These are phyloP conservation scores for Alternaria novae-zelandiae DNA, from an alignment of 2,329 filamentous ascomycete genomes.

Conservation along the genomic window DNA sequence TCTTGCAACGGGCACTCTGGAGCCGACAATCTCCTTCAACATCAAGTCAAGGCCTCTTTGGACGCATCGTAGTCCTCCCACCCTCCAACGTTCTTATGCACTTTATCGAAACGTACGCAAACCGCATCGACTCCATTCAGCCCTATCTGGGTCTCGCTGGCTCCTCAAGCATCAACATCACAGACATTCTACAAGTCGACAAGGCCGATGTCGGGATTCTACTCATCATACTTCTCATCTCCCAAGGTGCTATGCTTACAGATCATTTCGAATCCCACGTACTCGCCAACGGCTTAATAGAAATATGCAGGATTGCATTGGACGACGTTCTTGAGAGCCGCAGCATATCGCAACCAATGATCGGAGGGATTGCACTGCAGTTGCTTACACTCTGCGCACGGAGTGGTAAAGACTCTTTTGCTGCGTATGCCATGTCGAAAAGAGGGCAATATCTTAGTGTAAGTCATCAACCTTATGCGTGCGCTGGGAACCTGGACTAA, in stretches of 20 bases:
- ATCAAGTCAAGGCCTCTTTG: conserved; percentile 4
- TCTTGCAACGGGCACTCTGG: conserved; percentile 5
- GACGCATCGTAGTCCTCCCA: conserved; percentile 8
- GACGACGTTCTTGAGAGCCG: conserved; percentile 7
- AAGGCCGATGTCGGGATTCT: conserved; percentile 6
- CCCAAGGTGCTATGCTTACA: conserved; percentile 12
- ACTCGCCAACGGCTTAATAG: conserved; percentile 5
- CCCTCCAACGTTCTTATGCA: conserved; percentile 9
- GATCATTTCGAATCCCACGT: conserved; percentile 3
- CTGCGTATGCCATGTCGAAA: conserved; percentile 7
- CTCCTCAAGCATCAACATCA: not conserved
- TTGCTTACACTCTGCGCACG: conserved; percentile 8
- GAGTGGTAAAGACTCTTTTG: conserved; percentile 5
- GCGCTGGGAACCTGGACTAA: not conserved
- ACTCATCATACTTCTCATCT: conserved; percentile 3
- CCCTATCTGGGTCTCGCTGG: conserved; percentile 11
- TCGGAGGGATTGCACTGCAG: conserved; percentile 5
- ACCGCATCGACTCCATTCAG: conserved; percentile 7
- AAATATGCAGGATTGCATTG: conserved; percentile 9
- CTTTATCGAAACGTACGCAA: conserved; percentile 4
- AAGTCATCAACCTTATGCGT: not conserved
- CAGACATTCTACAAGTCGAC: conserved; percentile 5
- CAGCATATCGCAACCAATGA: conserved; percentile 9
- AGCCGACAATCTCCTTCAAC: not conserved
- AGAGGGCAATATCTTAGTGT: conserved; percentile 10